phyloP scores from a whole-genome alignment of 192 early-diverging fungal species.

The Coemansia sp. region DNA sequence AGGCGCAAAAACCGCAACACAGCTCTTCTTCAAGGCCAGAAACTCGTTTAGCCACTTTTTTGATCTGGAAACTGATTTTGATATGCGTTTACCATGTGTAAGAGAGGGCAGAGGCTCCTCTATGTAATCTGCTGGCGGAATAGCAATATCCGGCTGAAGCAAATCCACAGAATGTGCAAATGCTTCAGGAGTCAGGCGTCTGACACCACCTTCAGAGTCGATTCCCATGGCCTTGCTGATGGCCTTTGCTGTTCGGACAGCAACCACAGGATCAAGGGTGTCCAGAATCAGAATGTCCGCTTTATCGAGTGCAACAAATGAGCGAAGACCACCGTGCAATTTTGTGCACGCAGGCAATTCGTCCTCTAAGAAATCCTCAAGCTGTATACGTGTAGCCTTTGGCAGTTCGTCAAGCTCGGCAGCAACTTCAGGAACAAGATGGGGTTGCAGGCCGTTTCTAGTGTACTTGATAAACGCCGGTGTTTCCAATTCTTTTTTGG shows the following conservation, averaged over 20 bases:
- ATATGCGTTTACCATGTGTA: constrained; percentile 45
- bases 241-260: constrained; percentile 20
- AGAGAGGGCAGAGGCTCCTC: constrained; percentile 41
- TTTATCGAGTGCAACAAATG: constrained; percentile 25
- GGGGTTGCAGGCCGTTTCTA: constrained; percentile 48
- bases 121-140: constrained; percentile 48
- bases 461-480: constrained; percentile 52
- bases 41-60: constrained; percentile 51
- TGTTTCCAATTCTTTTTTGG: constrained; percentile 25
- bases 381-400: constrained; percentile 38
- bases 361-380: constrained; percentile 50
- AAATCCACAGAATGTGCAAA: constrained; percentile 33
- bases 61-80: constrained; percentile 49
- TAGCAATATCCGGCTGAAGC: constrained; percentile 39
- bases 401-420: constrained; percentile 34
- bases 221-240: constrained; percentile 45
- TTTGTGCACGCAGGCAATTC: constrained; percentile 9
- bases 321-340: constrained; percentile 23
- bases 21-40: constrained; percentile 13
- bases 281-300: constrained; percentile 39
- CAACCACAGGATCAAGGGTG: constrained; percentile 37
- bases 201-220: constrained; percentile 40
- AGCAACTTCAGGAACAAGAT: constrained; percentile 51
- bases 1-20: constrained; percentile 44
- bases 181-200: constrained; percentile 27